Evolutionary conservation across 106 monocot species (phyloP).

Genomic region (Allium fistulosum): DNA sequence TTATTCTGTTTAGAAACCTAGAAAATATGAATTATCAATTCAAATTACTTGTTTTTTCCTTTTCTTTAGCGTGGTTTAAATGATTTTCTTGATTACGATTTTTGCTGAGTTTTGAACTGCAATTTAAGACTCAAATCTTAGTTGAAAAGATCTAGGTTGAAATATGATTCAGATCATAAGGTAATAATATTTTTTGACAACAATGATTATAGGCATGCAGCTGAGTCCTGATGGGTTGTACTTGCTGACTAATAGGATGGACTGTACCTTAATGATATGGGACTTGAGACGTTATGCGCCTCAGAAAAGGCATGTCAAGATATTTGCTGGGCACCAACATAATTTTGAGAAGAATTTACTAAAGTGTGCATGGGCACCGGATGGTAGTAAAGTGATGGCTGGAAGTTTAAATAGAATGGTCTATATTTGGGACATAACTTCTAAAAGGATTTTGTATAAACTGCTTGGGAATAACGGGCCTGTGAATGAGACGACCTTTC

Average conservation of each 20-base stretch:
- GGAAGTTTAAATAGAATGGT: conserved; percentile 93
- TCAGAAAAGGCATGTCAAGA: conserved; percentile 89
- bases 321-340: conserved; percentile 90
- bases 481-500: too few relatives aligned
- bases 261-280: conserved; percentile 84
- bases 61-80: too few relatives aligned
- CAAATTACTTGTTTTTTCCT: too few relatives aligned
- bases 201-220: too few relatives aligned
- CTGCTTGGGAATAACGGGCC: conserved; percentile 92
- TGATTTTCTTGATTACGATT: too few relatives aligned
- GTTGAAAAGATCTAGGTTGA: too few relatives aligned
- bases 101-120: too few relatives aligned
- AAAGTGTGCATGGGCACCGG: conserved; percentile 85
- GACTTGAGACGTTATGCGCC: conserved; percentile 98
- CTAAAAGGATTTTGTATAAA: conserved; percentile 85
- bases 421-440: conserved; percentile 97
- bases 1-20: too few relatives aligned
- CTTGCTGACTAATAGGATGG: conserved; percentile 92
- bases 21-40: too few relatives aligned
- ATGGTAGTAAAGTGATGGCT: conserved; percentile 85
- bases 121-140: too few relatives aligned
- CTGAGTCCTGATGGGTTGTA: conserved; percentile 98
- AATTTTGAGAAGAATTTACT: conserved; percentile 96
- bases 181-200: too few relatives aligned
- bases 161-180: too few relatives aligned